phyloP scores from a whole-genome alignment of 345 rosid species.

The Orychophragmus violaceus region DNA sequence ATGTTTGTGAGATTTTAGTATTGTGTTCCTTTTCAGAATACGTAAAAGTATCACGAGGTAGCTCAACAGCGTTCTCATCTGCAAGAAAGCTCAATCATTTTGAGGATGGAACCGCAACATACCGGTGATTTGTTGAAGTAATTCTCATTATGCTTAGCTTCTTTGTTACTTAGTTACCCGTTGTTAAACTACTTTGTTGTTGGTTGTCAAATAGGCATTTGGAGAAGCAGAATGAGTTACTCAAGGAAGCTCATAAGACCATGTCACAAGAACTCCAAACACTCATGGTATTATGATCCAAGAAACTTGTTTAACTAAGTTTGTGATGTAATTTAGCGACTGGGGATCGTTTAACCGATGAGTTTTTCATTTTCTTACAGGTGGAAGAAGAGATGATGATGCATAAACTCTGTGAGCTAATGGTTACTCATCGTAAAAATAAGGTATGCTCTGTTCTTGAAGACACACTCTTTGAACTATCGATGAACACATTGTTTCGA shows the following conservation, averaged over 20 bases:
- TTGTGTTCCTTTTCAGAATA: neutral
- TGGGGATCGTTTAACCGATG: neutral
- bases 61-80: neutral
- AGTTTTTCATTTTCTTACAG: constrained; percentile 23
- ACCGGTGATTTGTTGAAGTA: constrained; percentile 20
- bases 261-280: constrained; percentile 47
- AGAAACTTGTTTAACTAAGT: neutral
- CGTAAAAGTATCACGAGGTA: neutral
- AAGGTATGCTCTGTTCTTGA: constrained; percentile 35
- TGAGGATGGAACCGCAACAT: constrained; percentile 27
- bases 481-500: neutral
- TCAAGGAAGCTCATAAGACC: constrained; percentile 34
- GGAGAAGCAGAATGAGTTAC: constrained; percentile 55
- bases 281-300: constrained; percentile 37
- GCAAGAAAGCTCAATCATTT: constrained; percentile 2
- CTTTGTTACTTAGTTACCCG: neutral
- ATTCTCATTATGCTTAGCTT: neutral
- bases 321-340: neutral
- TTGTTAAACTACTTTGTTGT: neutral
- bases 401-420: constrained; percentile 60
- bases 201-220: constrained; percentile 37
- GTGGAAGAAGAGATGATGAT: constrained; percentile 81
- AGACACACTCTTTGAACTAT: neutral
- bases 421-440: constrained; percentile 38
- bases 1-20: too few species aligned